Base-by-base conservation (phyloP, 768 basidiomycete genomes). In the Rhodosporidiobolus odoratus region DNA sequence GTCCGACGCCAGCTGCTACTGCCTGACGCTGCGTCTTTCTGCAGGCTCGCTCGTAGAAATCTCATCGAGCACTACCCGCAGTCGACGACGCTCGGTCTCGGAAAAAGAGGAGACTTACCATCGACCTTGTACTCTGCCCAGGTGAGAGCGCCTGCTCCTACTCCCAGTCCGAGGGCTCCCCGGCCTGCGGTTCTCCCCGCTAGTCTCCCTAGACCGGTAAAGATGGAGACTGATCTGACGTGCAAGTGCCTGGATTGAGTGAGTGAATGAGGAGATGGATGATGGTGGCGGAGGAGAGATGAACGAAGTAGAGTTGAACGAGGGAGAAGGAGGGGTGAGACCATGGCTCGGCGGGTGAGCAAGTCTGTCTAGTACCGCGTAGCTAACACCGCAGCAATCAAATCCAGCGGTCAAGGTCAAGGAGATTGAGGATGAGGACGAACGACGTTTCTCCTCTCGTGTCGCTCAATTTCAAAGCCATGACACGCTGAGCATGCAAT, bases 111-210 rank as follows among this genome's bases (percentile, higher is more conserved):
- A 64, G 41, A 80, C 84, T 74, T 70, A 92, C 94, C 91, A 83
- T 98, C 94, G 76, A 95, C 88, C 81, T 93, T 93, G 83, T 95
- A 95, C 79, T 95, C 93, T 30, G 92, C 94, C 80, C 96, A 98
- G 8, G 91, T 91, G 66, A 95, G 82, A 0, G 91, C 88, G 16
- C 94, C 94, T 0, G 89, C 93, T 7, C 94, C 94, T 34, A 94
- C 85, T 1, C 73, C 75, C 5, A 75, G 62, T 12, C 69, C 69
- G 30, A 75, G 41, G 5, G 43, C 73, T 6, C 73, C 73, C 10
- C 73, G n/a, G 0, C 69, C 66, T 0, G 73, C 73, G 0, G 73
- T 75, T 38, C 73, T 37, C 0, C 73, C 73, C 3, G 69, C 69
- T 32, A 75, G 63, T 6, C 59, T 43, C 1, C 66, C 66, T n/a